Percentiles rank a stretch among this genome's conserved stretches.
These are phyloP conservation scores for Xylaria scruposa DNA, from an alignment of 495 filamentous ascomycete species.

Conservation along the genomic window DNA sequence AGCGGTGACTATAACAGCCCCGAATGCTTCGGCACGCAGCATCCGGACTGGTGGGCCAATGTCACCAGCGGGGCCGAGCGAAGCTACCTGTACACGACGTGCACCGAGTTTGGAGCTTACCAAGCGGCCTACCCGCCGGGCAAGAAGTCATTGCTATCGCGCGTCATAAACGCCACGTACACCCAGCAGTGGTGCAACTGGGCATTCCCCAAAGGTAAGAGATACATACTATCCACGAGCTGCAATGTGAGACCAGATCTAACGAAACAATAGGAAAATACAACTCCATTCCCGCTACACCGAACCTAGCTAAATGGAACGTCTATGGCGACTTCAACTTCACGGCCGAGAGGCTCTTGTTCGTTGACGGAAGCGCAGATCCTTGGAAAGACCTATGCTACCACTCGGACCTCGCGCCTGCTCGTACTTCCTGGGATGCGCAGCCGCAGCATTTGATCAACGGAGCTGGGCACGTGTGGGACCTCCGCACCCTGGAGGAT, in stretches of 20 bases:
- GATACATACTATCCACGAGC: not conserved
- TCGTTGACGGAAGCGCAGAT: slow-evolving; percentile 50
- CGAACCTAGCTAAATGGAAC: slow-evolving; percentile 45
- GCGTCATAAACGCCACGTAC: slow-evolving; percentile 49
- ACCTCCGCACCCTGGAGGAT: slow-evolving; percentile 46
- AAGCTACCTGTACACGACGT: slow-evolving; percentile 51
- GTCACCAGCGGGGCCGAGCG: slow-evolving; percentile 37
- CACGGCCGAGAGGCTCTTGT: slow-evolving; percentile 46
- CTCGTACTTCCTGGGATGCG: slow-evolving; percentile 37
- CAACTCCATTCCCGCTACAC: slow-evolving; percentile 47
- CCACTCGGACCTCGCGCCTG: slow-evolving; percentile 44
- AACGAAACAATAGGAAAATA: slow-evolving; percentile 34
- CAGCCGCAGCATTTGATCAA: slow-evolving; percentile 49
- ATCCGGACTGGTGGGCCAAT: slow-evolving; percentile 47
- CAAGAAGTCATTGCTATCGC: slow-evolving; percentile 46
- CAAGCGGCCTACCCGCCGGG: slow-evolving; percentile 44
- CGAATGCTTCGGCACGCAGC: slow-evolving; percentile 53
- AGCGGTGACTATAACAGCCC: slow-evolving; percentile 46
- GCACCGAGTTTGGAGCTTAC: slow-evolving; percentile 50
- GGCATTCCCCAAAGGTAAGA: slow-evolving; percentile 44
- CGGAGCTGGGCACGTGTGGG: slow-evolving; percentile 54
- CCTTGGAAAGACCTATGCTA: slow-evolving; percentile 51
- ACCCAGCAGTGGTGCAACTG: slow-evolving; percentile 57
- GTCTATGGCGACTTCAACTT: slow-evolving; percentile 48
- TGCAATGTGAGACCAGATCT: not conserved